Evolutionary conservation across 2,329 filamentous ascomycete species (phyloP).

Genomic region (Cadophora luteo-olivacea): DNA sequence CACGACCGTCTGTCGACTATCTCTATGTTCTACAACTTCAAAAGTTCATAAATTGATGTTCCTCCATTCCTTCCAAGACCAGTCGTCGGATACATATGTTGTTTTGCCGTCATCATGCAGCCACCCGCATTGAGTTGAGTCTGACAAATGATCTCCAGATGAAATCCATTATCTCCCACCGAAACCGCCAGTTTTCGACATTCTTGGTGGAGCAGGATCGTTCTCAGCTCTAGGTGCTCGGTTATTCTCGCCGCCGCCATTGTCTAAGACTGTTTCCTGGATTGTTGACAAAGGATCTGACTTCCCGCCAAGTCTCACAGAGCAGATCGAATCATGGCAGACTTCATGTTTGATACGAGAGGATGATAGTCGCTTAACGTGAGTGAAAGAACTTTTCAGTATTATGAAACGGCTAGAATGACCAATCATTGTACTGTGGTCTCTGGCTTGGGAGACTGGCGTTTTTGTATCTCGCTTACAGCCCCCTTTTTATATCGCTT

Average conservation of each 20-base stretch:
- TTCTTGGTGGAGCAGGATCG: constrained; percentile 88
- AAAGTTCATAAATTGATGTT: not conserved
- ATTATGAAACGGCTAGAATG: no score
- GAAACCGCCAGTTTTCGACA: constrained; percentile 70
- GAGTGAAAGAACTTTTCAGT: no score
- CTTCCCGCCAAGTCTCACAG: constrained; percentile 73
- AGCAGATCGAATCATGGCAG: constrained; percentile 74
- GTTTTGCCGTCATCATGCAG: constrained; percentile 12
- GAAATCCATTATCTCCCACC: constrained; percentile 86
- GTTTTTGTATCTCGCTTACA: no score
- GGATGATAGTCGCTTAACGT: constrained; percentile 13
- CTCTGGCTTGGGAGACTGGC: no score
- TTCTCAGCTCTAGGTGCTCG: constrained; percentile 89
- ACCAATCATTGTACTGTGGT: no score
- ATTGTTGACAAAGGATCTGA: constrained; percentile 89
- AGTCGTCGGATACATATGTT: not conserved
- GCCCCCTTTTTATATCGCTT: no score
- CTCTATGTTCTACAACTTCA: not conserved
- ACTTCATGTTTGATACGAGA: constrained; percentile 64
- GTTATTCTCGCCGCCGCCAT: constrained; percentile 74
- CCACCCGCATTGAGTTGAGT: not conserved
- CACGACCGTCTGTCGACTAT: not conserved
- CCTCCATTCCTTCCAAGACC: not conserved
- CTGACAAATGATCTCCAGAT: constrained; percentile 59
- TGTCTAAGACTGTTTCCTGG: constrained; percentile 79